Evolutionary conservation across 352 stramenopile genomes (phyloP), one percentile per base, ranked within the genome.

Genomic region (Pythium phragmiticola): DNA sequence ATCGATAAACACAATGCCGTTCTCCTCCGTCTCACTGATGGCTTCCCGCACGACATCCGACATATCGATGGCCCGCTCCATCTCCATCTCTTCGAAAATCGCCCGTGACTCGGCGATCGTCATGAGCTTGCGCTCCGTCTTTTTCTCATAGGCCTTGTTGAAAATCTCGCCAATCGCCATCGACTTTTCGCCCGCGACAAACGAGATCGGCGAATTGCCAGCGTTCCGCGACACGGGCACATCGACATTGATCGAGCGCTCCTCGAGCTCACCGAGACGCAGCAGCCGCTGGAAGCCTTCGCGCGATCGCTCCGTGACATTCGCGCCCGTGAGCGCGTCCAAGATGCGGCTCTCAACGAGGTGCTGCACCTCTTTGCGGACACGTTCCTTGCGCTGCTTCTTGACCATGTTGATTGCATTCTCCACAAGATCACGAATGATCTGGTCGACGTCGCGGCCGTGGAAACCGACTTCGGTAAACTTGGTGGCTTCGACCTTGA

Each of bases 391-490:
- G 52, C 94, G 82, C 60, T 89, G 69, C 71, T 99, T 98, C 79
- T 98, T 98, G 9, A 97, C 96, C 76, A 99, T 88, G 61, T 94
- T 94, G 68, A 99, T 98, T 39, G 89, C 89, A 51, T 98, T 96
- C 75, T 99, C 97, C 56, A 99, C 95, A 30, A 99, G 89, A 69
- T 99, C 97, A 50, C 95, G 92, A 68, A 99, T 99, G 76, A 99
- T 99, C 72, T 98, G 88, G 82, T 99, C 97, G 14, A 99, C 97
- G 77, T 99, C 98, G n/a, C 96, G 82, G 49, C 98, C 97, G 76
- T 99, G 97, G 73, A 99, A 99, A 23, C 98, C 98, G 45, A 99
- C 97, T 82, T 99, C 98, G 2, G 97, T 99, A 75, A 99, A 99
- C 82, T 99, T 99, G 37, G 97, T 99, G 8, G 98, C 98, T 74